Evolutionary conservation across 306 rosid genomes (phyloP).

Genomic region (Abrus precatorius): DNA sequence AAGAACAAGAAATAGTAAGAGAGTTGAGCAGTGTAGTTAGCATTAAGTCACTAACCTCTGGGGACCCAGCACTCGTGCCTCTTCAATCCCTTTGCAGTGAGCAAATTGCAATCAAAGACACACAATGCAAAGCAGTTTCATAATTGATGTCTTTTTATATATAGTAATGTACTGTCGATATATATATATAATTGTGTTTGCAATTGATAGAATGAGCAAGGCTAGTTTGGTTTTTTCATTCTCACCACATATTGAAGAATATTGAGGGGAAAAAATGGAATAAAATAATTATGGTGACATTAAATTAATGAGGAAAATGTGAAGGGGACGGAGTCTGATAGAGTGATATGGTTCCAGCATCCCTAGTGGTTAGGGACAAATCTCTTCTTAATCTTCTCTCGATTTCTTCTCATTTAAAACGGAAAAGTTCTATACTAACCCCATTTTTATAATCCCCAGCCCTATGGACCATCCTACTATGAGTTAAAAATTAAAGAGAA

Average conservation of each 20-base stretch:
- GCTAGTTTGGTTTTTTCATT: not conserved
- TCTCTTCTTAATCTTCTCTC: slow-evolving; percentile 76
- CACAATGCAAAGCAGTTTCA: slow-evolving; percentile 35
- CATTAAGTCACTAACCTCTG: slow-evolving; percentile 43
- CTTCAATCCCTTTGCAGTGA: slow-evolving; percentile 30
- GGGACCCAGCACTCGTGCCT: slow-evolving; percentile 23
- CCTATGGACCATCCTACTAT: not conserved
- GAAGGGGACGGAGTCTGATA: slow-evolving; percentile 3
- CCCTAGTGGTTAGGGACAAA: slow-evolving; percentile 52
- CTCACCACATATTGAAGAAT: not conserved
- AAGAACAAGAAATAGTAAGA: not conserved
- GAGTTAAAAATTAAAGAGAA: not conserved
- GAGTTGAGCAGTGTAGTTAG: slow-evolving; percentile 17
- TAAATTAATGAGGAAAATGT: slow-evolving; percentile 20
- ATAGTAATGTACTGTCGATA: slow-evolving; percentile 7
- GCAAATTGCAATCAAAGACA: slow-evolving; percentile 37
- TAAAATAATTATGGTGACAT: slow-evolving; percentile 10
- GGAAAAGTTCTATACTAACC: slow-evolving; percentile 41
- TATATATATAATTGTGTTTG: slow-evolving; percentile 8
- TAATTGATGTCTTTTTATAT: slow-evolving; percentile 44
- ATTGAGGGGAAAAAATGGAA: not conserved
- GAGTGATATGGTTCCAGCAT: slow-evolving; percentile 31
- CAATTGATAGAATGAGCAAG: not conserved
- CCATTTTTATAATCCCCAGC: slow-evolving; percentile 2
- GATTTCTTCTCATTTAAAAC: slow-evolving; percentile 69